Conservation (phyloP, 2,329 filamentous ascomycete species). For the Aspergillus proliferans region DNA sequence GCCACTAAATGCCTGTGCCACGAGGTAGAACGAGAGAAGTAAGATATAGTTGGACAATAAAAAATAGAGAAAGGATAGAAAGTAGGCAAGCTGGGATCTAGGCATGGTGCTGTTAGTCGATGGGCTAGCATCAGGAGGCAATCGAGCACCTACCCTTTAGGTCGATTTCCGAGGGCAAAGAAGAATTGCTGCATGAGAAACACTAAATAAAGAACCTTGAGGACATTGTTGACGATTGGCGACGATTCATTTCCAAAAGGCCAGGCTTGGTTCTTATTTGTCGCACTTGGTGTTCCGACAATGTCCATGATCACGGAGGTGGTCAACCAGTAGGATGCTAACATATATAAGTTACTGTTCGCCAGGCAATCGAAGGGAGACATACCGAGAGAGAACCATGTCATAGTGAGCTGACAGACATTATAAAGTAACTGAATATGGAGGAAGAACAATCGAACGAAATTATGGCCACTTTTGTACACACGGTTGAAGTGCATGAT, state of each 20-base stretch:
- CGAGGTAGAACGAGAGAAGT: slow-evolving; percentile 79
- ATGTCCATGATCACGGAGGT: slow-evolving; percentile 98
- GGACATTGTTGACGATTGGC: slow-evolving; percentile 80
- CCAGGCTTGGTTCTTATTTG: slow-evolving; percentile 61
- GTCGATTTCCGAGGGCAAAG: slow-evolving; percentile 88
- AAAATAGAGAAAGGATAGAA: slow-evolving; percentile 82
- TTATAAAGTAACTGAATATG: slow-evolving; percentile 97
- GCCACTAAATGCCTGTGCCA: slow-evolving; percentile 69
- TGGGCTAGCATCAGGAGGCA: no score
- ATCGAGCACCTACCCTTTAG: slow-evolving; percentile 62
- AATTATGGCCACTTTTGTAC: slow-evolving; percentile 98
- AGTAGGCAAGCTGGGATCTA: slow-evolving; percentile 81
- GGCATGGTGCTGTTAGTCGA: not conserved
- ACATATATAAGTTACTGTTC: slow-evolving; percentile 13
- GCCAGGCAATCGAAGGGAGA: slow-evolving; percentile 1
- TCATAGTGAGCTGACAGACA: slow-evolving; percentile 75
- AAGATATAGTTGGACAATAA: slow-evolving; percentile 78
- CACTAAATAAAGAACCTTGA: slow-evolving; percentile 87
- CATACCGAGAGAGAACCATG: slow-evolving; percentile 71
- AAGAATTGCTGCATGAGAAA: slow-evolving; percentile 95
- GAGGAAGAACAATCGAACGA: slow-evolving; percentile 97
- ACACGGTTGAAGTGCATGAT: slow-evolving; percentile 98
- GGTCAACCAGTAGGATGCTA: slow-evolving; percentile 93
- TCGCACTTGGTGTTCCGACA: slow-evolving; percentile 64
- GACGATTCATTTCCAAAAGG: slow-evolving; percentile 85